phyloP scores from a whole-genome alignment of 257 asterid genomes.

The Thymus mandschuricus region DNA sequence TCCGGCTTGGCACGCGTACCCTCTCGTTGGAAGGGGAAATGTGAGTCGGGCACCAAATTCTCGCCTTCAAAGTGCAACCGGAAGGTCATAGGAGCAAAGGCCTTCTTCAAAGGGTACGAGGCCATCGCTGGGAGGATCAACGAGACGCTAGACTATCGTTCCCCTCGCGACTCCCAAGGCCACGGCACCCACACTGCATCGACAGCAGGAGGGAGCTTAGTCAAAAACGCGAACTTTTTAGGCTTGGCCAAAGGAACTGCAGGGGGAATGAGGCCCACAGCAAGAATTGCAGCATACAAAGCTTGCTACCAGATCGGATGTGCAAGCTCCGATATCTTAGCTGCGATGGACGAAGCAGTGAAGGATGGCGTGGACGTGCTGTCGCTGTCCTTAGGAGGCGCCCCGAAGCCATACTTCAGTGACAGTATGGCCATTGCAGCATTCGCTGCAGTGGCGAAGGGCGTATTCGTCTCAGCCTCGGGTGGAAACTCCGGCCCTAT shows the following conservation, averaged over 20 bases:
- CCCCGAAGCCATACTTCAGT: conserved; percentile 42
- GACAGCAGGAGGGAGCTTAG: conserved; percentile 65
- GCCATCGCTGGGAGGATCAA: conserved; percentile 56
- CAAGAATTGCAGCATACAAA: conserved; percentile 76
- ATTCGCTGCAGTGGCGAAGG: conserved; percentile 60
- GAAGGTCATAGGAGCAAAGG: conserved; percentile 64
- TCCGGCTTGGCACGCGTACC: conserved; percentile 48
- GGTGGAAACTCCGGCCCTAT: conserved; percentile 78
- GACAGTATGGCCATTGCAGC: conserved; percentile 71
- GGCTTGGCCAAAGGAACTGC: conserved; percentile 71
- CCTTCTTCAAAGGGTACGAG: conserved; percentile 66
- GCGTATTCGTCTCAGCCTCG: conserved; percentile 57
- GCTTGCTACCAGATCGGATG: conserved; percentile 65
- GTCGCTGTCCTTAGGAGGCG: conserved; percentile 71
- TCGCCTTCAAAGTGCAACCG: conserved; percentile 55
- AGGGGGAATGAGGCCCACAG: conserved; percentile 56
- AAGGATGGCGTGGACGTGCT: conserved; percentile 68
- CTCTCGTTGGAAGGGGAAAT: conserved; percentile 65
- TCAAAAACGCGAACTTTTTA: conserved; percentile 50
- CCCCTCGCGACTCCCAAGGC: conserved; percentile 73
- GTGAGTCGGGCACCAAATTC: conserved; percentile 54
- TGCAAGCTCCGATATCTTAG: conserved; percentile 60
- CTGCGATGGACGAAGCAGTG: conserved; percentile 73
- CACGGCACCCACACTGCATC: conserved; percentile 83
- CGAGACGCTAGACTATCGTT: conserved; percentile 55